Evolutionary conservation across 441 rosid species (phyloP).

Genomic region (Capsella rubella): DNA sequence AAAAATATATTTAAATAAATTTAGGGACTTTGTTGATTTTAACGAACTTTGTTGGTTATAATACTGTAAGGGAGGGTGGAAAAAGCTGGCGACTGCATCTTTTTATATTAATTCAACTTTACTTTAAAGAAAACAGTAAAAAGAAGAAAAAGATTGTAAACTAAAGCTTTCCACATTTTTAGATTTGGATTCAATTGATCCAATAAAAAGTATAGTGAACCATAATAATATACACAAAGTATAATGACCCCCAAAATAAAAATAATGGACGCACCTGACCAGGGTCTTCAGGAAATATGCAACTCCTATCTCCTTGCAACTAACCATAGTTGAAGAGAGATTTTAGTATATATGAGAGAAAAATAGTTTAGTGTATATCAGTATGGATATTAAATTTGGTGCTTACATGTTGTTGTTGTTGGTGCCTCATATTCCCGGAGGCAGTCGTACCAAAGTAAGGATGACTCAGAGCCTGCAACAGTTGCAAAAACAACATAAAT

Average conservation of each 20-base stretch:
- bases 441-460: slow-evolving; percentile 88
- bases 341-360: not conserved
- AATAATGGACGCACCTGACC: slow-evolving; percentile 68
- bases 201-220: slow-evolving; percentile 52
- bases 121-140: slow-evolving; percentile 41
- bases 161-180: slow-evolving; percentile 29
- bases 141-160: slow-evolving; percentile 30
- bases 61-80: slow-evolving; percentile 22
- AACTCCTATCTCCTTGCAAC: slow-evolving; percentile 84
- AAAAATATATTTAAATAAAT: slow-evolving; percentile 19
- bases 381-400: slow-evolving; percentile 9
- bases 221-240: slow-evolving; percentile 11
- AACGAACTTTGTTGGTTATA: slow-evolving; percentile 43
- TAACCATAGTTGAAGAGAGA: slow-evolving; percentile 33
- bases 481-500: slow-evolving; percentile 16
- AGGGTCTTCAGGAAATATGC: slow-evolving; percentile 95
- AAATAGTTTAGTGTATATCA: not conserved
- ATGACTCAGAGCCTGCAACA: slow-evolving; percentile 83
- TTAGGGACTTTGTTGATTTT: slow-evolving; percentile 40
- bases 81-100: slow-evolving; percentile 43
- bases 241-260: not conserved
- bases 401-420: slow-evolving; percentile 60
- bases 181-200: slow-evolving; percentile 54
- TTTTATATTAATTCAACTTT: slow-evolving; percentile 38
- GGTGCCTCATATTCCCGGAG: slow-evolving; percentile 67